A percentile compares a stretch with the other conserved stretches of the same genome.
Evolutionary conservation across 768 basidiomycete species (phyloP).

Genomic region (Amanita thiersii): DNA sequence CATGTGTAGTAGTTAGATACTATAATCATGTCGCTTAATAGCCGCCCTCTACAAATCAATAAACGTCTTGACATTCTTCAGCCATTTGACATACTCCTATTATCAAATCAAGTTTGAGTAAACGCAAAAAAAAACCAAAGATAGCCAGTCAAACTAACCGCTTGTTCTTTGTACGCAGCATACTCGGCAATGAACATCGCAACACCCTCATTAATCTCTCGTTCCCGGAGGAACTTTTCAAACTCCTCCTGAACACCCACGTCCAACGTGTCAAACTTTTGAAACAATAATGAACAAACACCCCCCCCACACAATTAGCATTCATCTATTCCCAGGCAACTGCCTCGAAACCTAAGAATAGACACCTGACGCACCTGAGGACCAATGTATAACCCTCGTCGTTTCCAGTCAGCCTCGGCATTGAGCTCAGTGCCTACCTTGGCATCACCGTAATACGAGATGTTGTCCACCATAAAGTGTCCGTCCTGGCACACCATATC

Average conservation of each 20-base stretch:
- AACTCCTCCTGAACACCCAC: constrained; percentile 84
- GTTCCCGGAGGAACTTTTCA: constrained; percentile 82
- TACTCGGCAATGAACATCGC: constrained; percentile 88
- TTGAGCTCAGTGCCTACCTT: constrained; percentile 68
- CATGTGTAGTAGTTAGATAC: neutral
- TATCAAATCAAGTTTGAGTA: constrained; percentile 9
- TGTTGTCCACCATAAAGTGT: constrained; percentile 79
- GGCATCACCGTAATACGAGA: constrained; percentile 74
- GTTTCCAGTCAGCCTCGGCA: constrained; percentile 90
- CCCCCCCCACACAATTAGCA: neutral
- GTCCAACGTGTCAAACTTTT: constrained; percentile 86
- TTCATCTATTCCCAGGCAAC: too few species aligned
- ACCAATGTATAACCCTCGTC: constrained; percentile 87
- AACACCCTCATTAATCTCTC: constrained; percentile 76
- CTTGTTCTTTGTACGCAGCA: constrained; percentile 87
- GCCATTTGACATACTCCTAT: constrained; percentile 90
- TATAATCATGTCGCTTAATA: neutral
- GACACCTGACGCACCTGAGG: constrained; percentile 54
- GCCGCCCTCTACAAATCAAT: constrained; percentile 1
- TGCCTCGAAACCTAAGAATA: neutral
- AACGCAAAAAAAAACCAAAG: constrained; percentile 4
- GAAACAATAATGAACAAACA: neutral
- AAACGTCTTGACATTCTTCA: constrained; percentile 60
- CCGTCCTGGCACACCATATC: constrained; percentile 78
- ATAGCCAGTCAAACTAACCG: constrained; percentile 39